Percentiles rank a stretch among this genome's conserved stretches.
phyloP scores from a whole-genome alignment of 2,329 filamentous ascomycete species.

The Microascus cirrosus region DNA sequence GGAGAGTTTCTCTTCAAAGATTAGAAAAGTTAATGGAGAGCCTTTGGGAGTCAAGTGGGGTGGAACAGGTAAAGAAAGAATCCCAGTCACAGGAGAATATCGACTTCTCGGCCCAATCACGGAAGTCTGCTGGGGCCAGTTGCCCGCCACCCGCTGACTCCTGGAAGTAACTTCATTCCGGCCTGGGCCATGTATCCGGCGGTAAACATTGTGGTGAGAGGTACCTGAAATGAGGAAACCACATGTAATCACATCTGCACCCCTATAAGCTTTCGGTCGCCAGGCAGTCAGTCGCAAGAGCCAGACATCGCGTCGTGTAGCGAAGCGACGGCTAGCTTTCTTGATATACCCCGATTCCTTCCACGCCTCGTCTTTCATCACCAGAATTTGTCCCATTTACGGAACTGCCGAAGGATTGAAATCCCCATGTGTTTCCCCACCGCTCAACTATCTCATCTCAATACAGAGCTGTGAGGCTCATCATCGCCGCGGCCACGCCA shows the following conservation, averaged over 20 bases:
- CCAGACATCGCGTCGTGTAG: background rate
- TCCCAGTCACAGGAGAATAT: background rate
- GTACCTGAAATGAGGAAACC: background rate
- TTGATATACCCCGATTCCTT: background rate
- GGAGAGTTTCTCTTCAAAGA: background rate
- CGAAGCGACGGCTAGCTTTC: background rate
- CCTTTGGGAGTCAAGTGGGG: background rate
- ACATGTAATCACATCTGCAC: background rate
- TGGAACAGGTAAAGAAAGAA: background rate
- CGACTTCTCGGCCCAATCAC: background rate
- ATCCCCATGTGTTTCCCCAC: background rate
- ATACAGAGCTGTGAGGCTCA: background rate
- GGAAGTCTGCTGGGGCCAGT: background rate
- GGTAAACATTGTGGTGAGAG: background rate
- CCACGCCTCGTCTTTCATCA: background rate
- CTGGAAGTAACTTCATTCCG: background rate
- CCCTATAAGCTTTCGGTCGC: background rate
- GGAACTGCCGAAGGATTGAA: background rate
- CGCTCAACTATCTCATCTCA: background rate
- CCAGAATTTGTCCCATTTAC: background rate
- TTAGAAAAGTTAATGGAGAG: background rate
- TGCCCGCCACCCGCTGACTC: background rate
- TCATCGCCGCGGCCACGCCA: background rate
- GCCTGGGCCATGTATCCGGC: background rate
- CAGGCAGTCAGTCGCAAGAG: too few species aligned